phyloP scores from a whole-genome alignment of 805 yeast species.

The Saturnispora ahearnii region DNA sequence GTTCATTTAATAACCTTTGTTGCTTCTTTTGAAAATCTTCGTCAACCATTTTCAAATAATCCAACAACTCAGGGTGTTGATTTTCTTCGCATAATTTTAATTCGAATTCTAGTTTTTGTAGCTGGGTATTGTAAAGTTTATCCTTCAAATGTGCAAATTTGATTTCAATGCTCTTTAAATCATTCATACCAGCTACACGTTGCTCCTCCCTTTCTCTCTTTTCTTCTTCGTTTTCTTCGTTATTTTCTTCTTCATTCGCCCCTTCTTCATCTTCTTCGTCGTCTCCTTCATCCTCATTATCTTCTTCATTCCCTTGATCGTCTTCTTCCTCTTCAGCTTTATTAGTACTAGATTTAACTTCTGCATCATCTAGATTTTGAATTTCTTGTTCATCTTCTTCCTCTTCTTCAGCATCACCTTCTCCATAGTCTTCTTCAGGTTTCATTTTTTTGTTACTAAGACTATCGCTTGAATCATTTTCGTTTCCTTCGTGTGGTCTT shows the following conservation, averaged over 20 bases:
- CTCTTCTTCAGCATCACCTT: constrained; percentile 12
- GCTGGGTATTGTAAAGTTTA: constrained; percentile 72
- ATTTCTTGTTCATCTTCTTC: constrained; percentile 16
- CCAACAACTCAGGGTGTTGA: constrained; percentile 81
- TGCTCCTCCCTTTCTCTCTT: constrained; percentile 25
- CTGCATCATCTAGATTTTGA: constrained; percentile 14
- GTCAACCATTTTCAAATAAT: constrained; percentile 62
- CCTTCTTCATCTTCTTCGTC: constrained; percentile 10
- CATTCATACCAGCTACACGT: constrained; percentile 58
- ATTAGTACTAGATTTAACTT: neutral
- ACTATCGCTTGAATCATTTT: neutral
- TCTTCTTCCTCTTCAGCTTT: neutral
- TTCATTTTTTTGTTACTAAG: constrained; percentile 5
- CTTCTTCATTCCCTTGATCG: constrained; percentile 13
- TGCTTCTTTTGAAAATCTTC: constrained; percentile 66
- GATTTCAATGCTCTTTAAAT: constrained; percentile 70
- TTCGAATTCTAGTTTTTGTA: constrained; percentile 70
- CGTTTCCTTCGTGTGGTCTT: constrained; percentile 3
- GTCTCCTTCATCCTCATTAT: constrained; percentile 21
- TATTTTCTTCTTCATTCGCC: constrained; percentile 19
- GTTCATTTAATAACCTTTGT: constrained; percentile 27
- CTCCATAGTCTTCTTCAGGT: constrained; percentile 9
- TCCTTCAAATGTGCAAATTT: constrained; percentile 85
- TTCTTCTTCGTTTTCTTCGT: constrained; percentile 13
- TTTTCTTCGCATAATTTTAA: constrained; percentile 80